Percentiles rank a stretch among this genome's conserved stretches.
These are phyloP conservation scores for Coniella vitis DNA, from an alignment of 2,329 filamentous ascomycete species.

Conservation along the genomic window DNA sequence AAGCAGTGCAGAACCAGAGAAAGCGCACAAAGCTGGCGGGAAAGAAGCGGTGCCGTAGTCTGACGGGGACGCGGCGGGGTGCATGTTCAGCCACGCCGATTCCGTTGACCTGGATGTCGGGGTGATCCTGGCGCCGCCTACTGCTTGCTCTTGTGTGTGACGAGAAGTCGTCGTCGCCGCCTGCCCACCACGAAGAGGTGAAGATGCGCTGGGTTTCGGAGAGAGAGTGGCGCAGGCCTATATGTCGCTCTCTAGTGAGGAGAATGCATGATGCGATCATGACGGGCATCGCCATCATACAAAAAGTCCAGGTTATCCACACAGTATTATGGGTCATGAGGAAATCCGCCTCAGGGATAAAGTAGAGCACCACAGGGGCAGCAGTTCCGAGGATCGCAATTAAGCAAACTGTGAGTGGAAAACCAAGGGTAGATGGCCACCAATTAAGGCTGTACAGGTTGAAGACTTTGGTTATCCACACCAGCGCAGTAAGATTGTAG, in stretches of 20 bases:
- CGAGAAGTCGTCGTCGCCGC: conserved; percentile 41
- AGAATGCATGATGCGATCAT: conserved; percentile 58
- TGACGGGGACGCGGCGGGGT: conserved; percentile 26
- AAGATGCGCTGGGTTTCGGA: conserved; percentile 64
- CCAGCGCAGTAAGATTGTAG: conserved; percentile 59
- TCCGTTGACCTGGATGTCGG: conserved; percentile 5
- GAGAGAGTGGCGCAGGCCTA: conserved; percentile 52
- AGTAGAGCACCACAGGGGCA: conserved; percentile 54
- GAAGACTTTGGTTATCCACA: conserved; percentile 67
- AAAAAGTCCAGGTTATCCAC: conserved; percentile 64
- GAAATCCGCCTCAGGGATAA: conserved; percentile 43
- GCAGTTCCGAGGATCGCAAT: conserved; percentile 55
- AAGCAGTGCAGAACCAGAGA: conserved; percentile 60
- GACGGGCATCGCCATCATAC: conserved; percentile 64
- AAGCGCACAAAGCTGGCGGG: conserved; percentile 63
- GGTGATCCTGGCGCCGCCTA: conserved; percentile 24
- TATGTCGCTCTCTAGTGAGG: conserved; percentile 56
- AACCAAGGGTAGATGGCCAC: conserved; percentile 46
- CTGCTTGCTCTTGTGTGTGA: conserved; percentile 29
- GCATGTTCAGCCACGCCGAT: conserved; percentile 15
- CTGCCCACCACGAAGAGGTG: conserved; percentile 59
- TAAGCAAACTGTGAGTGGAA: conserved; percentile 55
- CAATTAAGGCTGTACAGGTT: conserved; percentile 66
- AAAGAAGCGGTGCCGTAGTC: conserved; percentile 48
- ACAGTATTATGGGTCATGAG: conserved; percentile 57